These are phyloP conservation scores for Talaromyces ruber DNA, from an alignment of 495 filamentous ascomycete species.

Conservation along the genomic window DNA sequence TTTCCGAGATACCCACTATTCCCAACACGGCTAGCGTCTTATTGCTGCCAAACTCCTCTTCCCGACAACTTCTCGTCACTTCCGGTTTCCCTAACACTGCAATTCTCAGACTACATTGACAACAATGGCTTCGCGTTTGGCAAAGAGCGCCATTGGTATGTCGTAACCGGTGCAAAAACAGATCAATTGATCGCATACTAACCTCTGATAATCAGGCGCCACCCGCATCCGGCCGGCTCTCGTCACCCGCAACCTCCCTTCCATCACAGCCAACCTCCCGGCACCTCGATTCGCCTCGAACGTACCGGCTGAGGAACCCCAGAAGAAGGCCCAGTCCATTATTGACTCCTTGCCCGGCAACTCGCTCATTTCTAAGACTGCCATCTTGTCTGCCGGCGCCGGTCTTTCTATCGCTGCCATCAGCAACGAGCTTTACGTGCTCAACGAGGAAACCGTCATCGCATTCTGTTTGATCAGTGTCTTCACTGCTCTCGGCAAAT, in stretches of 20 bases:
- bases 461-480: conserved; percentile 81
- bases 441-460: conserved; percentile 96
- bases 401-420: conserved; percentile 89
- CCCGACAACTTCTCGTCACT: conserved; percentile 39
- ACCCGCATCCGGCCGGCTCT: conserved; percentile 75
- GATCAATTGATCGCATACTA: conserved; percentile 14
- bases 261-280: conserved; percentile 56
- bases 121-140: conserved; percentile 93
- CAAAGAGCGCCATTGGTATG: conserved; percentile 86
- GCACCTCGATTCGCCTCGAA: conserved; percentile 62
- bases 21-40: conserved; percentile 76
- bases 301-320: conserved; percentile 74
- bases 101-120: conserved; percentile 22
- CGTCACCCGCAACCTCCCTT: conserved; percentile 60
- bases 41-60: conserved; percentile 89
- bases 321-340: conserved; percentile 91
- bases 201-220: conserved; percentile 57
- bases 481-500: conserved; percentile 83
- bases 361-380: conserved; percentile 85
- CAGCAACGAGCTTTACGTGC: conserved; percentile 98
- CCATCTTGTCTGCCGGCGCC: conserved; percentile 86
- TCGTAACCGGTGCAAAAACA: conserved; percentile 9
- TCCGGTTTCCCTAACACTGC: conserved; percentile 34
- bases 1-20: conserved; percentile 15
- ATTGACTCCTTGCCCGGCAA: conserved; percentile 81